Evolutionary conservation across 2,329 filamentous ascomycete species (phyloP).

Genomic region (Knoxdaviesia proteae): DNA sequence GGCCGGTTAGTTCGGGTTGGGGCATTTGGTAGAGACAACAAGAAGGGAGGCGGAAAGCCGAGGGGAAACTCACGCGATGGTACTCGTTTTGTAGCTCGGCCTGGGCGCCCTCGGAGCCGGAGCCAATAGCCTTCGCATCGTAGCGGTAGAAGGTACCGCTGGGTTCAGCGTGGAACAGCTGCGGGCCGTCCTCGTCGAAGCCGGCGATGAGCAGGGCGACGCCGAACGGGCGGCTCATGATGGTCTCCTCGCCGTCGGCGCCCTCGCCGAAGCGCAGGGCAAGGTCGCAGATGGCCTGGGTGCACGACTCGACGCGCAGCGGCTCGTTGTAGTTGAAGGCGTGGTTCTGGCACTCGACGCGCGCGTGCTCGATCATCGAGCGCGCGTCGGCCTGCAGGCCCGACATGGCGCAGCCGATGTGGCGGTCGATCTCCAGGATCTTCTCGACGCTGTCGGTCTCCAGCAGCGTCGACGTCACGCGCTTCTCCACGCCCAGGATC

Average conservation of each 20-base stretch:
- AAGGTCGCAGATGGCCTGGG: constrained; percentile 94
- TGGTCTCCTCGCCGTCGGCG: constrained; percentile 92
- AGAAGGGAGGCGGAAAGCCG: neutral
- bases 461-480: constrained; percentile 89
- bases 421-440: constrained; percentile 97
- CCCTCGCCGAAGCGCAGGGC: constrained; percentile 92
- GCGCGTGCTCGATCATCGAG: constrained; percentile 95
- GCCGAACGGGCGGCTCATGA: constrained; percentile 95
- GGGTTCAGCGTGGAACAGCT: constrained; percentile 93
- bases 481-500: constrained; percentile 95
- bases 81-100: constrained; percentile 98
- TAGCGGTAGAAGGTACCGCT: constrained; percentile 98
- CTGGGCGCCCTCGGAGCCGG: constrained; percentile 89
- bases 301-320: constrained; percentile 89
- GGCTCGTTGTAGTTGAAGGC: constrained; percentile 96
- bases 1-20: neutral
- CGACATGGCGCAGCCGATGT: constrained; percentile 98
- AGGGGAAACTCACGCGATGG: constrained; percentile 44
- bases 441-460: constrained; percentile 97
- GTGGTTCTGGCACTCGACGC: constrained; percentile 92
- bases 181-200: constrained; percentile 90
- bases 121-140: constrained; percentile 96
- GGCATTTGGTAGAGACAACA: neutral
- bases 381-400: constrained; percentile 93
- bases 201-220: constrained; percentile 92